Conservation (phyloP, 2,329 filamentous ascomycete species). For the Xylaria multiplex region DNA sequence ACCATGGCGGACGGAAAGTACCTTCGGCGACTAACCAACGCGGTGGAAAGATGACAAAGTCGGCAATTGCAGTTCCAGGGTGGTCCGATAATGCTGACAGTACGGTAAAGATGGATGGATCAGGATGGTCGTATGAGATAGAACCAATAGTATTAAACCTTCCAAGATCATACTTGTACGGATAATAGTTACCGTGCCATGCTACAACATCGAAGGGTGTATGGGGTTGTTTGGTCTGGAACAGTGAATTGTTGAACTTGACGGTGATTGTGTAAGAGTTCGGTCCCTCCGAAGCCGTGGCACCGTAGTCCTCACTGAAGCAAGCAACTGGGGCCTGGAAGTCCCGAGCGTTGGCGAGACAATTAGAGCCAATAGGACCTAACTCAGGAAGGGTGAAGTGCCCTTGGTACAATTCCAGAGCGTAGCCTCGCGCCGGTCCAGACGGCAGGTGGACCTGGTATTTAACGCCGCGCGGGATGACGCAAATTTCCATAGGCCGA, state of each 20-base stretch:
- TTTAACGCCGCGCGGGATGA: slow-evolving; percentile 72
- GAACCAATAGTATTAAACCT: slow-evolving; percentile 74
- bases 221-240: slow-evolving; percentile 68
- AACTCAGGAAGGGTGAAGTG: slow-evolving; percentile 71
- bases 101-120: slow-evolving; percentile 74
- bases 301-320: slow-evolving; percentile 64
- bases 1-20: slow-evolving; percentile 71
- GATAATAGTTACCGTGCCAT: slow-evolving; percentile 78
- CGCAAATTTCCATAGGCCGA: slow-evolving; percentile 73
- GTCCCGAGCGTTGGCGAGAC: slow-evolving; percentile 70
- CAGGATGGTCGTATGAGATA: slow-evolving; percentile 74
- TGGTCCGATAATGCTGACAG: slow-evolving; percentile 63
- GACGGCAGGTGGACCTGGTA: slow-evolving; percentile 68
- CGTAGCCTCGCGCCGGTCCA: slow-evolving; percentile 66
- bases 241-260: slow-evolving; percentile 72
- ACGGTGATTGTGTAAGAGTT: slow-evolving; percentile 59
- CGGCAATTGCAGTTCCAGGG: slow-evolving; percentile 65
- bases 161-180: slow-evolving; percentile 76
- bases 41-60: slow-evolving; percentile 72
- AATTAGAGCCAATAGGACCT: slow-evolving; percentile 71
- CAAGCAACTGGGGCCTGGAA: slow-evolving; percentile 71
- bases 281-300: slow-evolving; percentile 48
- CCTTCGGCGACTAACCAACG: slow-evolving; percentile 69
- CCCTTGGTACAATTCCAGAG: slow-evolving; percentile 70
- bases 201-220: slow-evolving; percentile 75